Evolutionary conservation across 768 basidiomycete species (phyloP), one percentile per base, ranked within the genome.

Genomic region (Artomyces pyxidatus): DNA sequence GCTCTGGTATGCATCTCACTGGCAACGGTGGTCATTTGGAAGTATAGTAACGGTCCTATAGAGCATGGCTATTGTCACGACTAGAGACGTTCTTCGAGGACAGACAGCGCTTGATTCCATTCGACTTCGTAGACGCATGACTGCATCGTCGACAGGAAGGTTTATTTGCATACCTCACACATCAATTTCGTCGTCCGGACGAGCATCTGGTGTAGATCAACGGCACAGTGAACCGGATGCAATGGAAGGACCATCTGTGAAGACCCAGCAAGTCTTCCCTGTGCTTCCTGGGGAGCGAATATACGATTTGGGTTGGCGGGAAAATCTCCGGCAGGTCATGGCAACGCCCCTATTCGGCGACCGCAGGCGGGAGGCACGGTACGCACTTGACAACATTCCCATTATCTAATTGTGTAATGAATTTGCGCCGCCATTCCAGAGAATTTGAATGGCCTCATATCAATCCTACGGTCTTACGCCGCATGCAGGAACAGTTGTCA

Each of bases 291-390:
- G 25, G 6, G 58, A 48, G 26, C 46, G 46, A 14, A 14, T 59
- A 26, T 59, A 59, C 26, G 58, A 59, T 42, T 51, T 52, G 9
- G 57, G 51, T 8, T 56, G 54, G 47, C 49, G 51, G 16, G 49
- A 52, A 41, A 59, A 59, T 39, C 58, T 49, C 56, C 49, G 45
- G 26, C 42, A 37, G 32, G 22, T 52, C n/a, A 29, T 47, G 23
- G 43, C 25, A 12, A 44, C 45, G 28, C 54, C 50, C 5, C 29
- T 55, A 1, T 55, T 57, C 7, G 47, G 47, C 11, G 19, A 17
- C 10, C 37, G 38, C 3, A 45, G 16, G 11, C 23, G 32, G 28
- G 25, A 11, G 26, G 23, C 32, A n/a, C 28, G 50, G 51, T 39
- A 28, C 19, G 55, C 57, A 22, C n/a, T 17, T 17, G 21, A 4